Evolutionary conservation across 345 rosid genomes (phyloP).

Genomic region (Citrus cavaleriei): DNA sequence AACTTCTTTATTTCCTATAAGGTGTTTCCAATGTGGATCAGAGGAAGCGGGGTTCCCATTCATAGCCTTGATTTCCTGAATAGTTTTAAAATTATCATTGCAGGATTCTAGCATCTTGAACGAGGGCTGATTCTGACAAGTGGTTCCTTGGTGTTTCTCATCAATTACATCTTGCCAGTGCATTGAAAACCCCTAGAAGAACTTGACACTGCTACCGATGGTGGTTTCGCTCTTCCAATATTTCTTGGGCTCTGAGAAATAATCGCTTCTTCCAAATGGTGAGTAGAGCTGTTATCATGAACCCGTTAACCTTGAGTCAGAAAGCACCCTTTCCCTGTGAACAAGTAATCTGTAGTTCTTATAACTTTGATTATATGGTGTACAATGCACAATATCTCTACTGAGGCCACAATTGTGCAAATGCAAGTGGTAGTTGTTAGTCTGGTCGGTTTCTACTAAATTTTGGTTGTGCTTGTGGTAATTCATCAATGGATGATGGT

Average conservation of each 20-base stretch:
- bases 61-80: conserved; percentile 23
- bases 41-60: conserved; percentile 19
- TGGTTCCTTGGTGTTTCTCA: conserved; percentile 8
- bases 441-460: conserved; percentile 25
- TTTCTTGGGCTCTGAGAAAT: conserved; percentile 20
- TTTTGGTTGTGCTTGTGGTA: conserved; percentile 33
- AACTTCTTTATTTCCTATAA: conserved; percentile 13
- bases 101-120: conserved; percentile 13
- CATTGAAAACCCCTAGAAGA: conserved; percentile 22
- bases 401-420: conserved; percentile 43
- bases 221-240: conserved; percentile 38
- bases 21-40: conserved; percentile 15
- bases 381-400: conserved; percentile 32
- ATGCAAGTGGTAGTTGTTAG: conserved; percentile 25
- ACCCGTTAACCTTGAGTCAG: conserved; percentile 50
- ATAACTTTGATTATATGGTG: conserved; percentile 21
- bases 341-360: conserved; percentile 16
- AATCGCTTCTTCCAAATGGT: conserved; percentile 23
- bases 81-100: conserved; percentile 18
- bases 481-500: conserved; percentile 28
- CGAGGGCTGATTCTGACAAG: conserved; percentile 15
- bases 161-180: conserved; percentile 32
- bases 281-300: conserved; percentile 27
- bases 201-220: conserved; percentile 32
- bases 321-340: conserved; percentile 46